These are phyloP conservation scores for Neofusicoccum ribis DNA, from an alignment of 2,329 filamentous ascomycete species.

Conservation along the genomic window DNA sequence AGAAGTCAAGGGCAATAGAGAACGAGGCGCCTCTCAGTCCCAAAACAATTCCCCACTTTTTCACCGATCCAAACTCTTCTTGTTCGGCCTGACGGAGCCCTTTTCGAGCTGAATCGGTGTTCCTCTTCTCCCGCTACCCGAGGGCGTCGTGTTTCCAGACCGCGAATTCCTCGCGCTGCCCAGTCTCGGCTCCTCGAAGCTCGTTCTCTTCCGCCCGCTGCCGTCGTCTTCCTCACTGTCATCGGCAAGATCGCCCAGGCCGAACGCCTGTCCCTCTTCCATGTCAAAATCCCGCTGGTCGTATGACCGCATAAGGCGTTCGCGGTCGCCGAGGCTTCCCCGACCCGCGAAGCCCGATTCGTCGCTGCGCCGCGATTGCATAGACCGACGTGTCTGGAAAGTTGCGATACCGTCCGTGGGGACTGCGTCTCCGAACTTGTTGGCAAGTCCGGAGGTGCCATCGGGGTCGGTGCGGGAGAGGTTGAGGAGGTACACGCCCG, in stretches of 20 bases:
- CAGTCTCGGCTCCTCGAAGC: constrained; percentile 30
- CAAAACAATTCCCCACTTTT: background rate
- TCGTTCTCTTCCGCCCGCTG: constrained; percentile 32
- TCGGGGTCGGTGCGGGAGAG: constrained; percentile 91
- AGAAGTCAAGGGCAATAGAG: background rate
- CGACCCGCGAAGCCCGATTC: constrained; percentile 53
- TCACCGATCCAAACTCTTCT: constrained; percentile 20
- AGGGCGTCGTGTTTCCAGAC: constrained; percentile 14
- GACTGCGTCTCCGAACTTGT: constrained; percentile 66
- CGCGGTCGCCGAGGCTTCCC: constrained; percentile 60
- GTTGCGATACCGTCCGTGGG: constrained; percentile 90
- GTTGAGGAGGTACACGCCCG: constrained; percentile 92
- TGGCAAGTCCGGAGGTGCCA: constrained; percentile 63
- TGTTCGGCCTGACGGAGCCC: constrained; percentile 7
- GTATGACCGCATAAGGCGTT: constrained; percentile 84
- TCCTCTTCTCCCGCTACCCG: constrained; percentile 12
- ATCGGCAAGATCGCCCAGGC: constrained; percentile 75
- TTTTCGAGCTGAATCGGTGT: constrained; percentile 8
- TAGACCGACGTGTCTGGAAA: constrained; percentile 85
- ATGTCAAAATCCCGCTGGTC: constrained; percentile 28
- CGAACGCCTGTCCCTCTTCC: constrained; percentile 63
- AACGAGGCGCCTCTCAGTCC: background rate
- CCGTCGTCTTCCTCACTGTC: constrained; percentile 53
- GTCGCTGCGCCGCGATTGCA: constrained; percentile 79
- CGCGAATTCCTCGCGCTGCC: background rate